A percentile compares a stretch with the other conserved stretches of the same genome.
phyloP scores from a whole-genome alignment of 2,329 filamentous ascomycete genomes.

The Neofusicoccum sp. region DNA sequence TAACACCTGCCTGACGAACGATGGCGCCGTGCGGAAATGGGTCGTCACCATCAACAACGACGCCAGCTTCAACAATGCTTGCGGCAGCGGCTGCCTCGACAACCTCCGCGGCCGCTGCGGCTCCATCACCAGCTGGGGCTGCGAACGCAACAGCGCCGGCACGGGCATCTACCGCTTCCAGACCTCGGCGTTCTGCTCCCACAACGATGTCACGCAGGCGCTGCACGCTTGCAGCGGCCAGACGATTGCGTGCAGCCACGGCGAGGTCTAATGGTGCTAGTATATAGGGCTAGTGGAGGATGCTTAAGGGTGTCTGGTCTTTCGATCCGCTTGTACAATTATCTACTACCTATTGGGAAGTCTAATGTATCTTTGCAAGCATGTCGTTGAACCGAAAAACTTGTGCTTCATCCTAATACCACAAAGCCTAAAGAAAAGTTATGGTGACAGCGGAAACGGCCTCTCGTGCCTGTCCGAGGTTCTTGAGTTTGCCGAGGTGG shows the following conservation, averaged over 20 bases:
- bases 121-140: neutral
- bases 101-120: neutral
- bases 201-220: neutral
- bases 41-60: neutral
- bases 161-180: neutral
- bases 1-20: neutral
- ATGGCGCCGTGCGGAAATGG: neutral
- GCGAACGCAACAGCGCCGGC: neutral
- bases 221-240: neutral
- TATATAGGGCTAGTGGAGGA: no score
- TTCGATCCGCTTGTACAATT: no score
- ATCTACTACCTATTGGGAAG: no score
- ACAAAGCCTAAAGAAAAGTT: no score
- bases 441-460: no score
- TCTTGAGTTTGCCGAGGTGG: no score
- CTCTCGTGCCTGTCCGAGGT: no score
- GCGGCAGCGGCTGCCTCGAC: slow-evolving; percentile 6
- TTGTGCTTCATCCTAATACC: no score
- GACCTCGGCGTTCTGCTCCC: neutral
- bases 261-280: no score
- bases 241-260: neutral
- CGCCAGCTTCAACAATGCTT: neutral
- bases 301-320: no score
- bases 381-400: no score
- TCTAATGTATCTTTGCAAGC: no score